Percentiles rank a stretch among this genome's conserved stretches.
Evolutionary conservation across 805 yeast genomes (phyloP).

Genomic region (Lipomyces sp.): DNA sequence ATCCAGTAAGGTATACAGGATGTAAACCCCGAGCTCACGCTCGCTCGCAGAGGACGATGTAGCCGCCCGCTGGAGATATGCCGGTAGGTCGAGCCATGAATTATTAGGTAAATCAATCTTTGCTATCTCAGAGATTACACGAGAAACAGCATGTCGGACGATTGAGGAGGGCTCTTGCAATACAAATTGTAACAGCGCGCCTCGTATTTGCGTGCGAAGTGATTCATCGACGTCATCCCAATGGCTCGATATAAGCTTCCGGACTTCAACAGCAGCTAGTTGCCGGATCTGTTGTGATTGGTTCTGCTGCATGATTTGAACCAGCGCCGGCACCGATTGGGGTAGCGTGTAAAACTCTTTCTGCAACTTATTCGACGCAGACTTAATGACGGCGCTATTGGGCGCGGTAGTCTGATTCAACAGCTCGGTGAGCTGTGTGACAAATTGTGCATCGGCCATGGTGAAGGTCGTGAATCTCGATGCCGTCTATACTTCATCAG

Average conservation of each 20-base stretch:
- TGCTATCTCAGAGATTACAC: slow-evolving; percentile 87
- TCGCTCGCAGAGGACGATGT: slow-evolving; percentile 59
- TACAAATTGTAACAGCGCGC: slow-evolving; percentile 69
- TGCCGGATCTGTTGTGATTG: slow-evolving; percentile 76
- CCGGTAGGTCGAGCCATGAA: slow-evolving; percentile 79
- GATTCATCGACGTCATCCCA: slow-evolving; percentile 57
- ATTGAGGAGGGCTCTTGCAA: slow-evolving; percentile 65
- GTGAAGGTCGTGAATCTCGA: not conserved
- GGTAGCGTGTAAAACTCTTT: slow-evolving; percentile 74
- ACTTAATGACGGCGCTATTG: slow-evolving; percentile 75
- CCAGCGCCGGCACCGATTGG: slow-evolving; percentile 75
- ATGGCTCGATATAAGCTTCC: slow-evolving; percentile 73
- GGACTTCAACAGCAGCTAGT: slow-evolving; percentile 94
- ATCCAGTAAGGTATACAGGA: slow-evolving; percentile 78
- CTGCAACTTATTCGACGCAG: slow-evolving; percentile 75
- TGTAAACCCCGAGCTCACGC: slow-evolving; percentile 83
- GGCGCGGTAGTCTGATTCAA: slow-evolving; percentile 73
- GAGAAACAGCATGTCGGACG: slow-evolving; percentile 86
- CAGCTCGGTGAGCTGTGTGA: slow-evolving; percentile 46
- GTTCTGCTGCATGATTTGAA: slow-evolving; percentile 77
- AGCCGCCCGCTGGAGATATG: slow-evolving; percentile 70
- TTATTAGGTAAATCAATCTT: slow-evolving; percentile 68
- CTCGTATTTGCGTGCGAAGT: slow-evolving; percentile 63
- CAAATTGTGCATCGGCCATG: slow-evolving; percentile 30
- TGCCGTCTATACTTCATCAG: too few relatives aligned